Base-by-base conservation (phyloP, 331 rosid genomes). In the Malus hybrid region DNA sequence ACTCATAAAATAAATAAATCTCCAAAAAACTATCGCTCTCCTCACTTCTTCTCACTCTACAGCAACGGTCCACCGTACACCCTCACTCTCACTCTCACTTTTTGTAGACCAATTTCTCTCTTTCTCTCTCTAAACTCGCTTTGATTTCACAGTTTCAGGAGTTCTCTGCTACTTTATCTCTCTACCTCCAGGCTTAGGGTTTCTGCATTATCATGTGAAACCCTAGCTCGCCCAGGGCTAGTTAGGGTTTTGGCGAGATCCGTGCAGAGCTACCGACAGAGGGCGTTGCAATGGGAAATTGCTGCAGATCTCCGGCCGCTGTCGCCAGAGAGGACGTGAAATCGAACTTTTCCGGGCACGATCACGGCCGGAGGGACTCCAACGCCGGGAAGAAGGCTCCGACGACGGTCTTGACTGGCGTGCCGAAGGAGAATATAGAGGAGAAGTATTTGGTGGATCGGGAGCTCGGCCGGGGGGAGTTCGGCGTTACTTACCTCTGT, bases 291-390 rank as follows among this genome's bases (percentile, higher is more conserved):
- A 94, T 94, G 99, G 99, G 99, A 15, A 94, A 94, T 87, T 94
- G 99, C 66, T 94, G 99, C 83, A 94, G 99, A 92, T 94, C 99
- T 86, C 99, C 99, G 78, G 99, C 99, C 48, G 97, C 99, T 56
- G 99, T 94, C 16, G 99, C 99, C 2, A 87, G 99, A 1, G 99
- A 94, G 78, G 99, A 94, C 73, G 99, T 94, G 77, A 94, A 94
- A 86, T 90, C 99, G 39, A 86, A 76, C 83, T 89, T 80, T 76
- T 84, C 96, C 33, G 87, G 80, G 29, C 87, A 89, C 76, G 94
- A 91, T 84, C 93, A 90, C 77, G 84, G 80, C 29, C 88, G 96
- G 82, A 77, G 96, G 3, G 93, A 78, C 62, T 83, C 93, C 6
- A 79, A 42, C 65, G 79, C 90, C 20, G 88, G 76, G 26, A 93